Conservation (phyloP, 257 asterid genomes). For the Solanum piurae region DNA sequence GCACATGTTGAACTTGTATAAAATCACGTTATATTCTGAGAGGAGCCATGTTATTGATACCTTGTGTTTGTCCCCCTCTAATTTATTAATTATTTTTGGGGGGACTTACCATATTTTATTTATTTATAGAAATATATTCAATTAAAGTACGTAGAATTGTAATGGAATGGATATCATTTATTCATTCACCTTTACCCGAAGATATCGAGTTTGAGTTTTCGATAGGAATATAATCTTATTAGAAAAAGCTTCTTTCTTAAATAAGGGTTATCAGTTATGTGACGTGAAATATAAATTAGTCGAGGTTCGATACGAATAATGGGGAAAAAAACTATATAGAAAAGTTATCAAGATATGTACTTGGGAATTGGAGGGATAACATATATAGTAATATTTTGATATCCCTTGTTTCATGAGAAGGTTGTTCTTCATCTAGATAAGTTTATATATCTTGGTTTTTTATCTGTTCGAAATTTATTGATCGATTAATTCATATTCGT, state of each 20-base stretch:
- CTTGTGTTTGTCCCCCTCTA: neutral
- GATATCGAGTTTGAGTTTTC: neutral
- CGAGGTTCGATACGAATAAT: neutral
- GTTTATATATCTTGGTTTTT: neutral
- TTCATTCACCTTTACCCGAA: neutral
- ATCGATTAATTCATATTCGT: neutral
- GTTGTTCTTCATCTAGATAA: neutral
- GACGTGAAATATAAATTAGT: neutral
- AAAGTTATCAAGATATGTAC: neutral
- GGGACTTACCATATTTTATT: neutral
- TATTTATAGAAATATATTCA: neutral
- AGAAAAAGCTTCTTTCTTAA: accelerated
- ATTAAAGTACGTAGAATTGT: neutral
- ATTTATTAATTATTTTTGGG: neutral
- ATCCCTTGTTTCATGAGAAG: neutral
- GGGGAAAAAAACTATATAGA: neutral
- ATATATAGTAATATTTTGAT: neutral
- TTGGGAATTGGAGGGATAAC: neutral
- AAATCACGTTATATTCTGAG: neutral
- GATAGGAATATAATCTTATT: neutral
- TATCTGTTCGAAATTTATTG: neutral
- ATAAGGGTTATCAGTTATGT: neutral
- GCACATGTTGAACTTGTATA: neutral
- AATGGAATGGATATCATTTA: neutral
- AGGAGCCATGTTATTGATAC: neutral